Conservation (phyloP, 1,284 basidiomycete genomes). For the Trametes polyzona region DNA sequence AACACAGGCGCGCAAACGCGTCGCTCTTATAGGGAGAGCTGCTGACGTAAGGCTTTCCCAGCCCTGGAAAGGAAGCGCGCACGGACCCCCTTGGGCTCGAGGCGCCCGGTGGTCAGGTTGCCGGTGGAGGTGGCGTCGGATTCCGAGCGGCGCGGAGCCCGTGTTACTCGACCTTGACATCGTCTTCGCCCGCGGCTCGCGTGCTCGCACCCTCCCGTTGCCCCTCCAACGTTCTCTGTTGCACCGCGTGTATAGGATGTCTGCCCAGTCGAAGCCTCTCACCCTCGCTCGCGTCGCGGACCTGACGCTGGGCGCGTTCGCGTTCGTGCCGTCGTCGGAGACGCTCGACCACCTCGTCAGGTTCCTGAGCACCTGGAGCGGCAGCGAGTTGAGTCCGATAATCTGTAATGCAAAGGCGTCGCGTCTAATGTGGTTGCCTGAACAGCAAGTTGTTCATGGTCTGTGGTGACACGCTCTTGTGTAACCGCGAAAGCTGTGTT, state of each 20-base stretch:
- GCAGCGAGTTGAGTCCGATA: constrained; percentile 69
- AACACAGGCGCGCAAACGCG: constrained; percentile 19
- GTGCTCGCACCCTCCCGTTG: background rate
- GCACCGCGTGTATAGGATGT: constrained; percentile 33
- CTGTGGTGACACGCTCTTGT: constrained; percentile 15
- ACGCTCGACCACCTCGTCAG: constrained; percentile 71
- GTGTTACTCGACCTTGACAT: background rate
- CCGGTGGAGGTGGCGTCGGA: constrained; percentile 12
- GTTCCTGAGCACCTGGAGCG: constrained; percentile 79
- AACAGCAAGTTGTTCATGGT: constrained; percentile 79
- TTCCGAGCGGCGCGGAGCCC: constrained; percentile 2
- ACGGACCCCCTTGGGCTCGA: constrained; percentile 19
- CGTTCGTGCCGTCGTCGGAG: constrained; percentile 57
- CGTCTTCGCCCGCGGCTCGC: background rate
- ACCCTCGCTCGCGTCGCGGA: constrained; percentile 57
- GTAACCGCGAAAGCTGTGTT: background rate
- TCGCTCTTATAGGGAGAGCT: constrained; percentile 11
- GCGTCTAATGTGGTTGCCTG: background rate
- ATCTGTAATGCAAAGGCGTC: background rate
- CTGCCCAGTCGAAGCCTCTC: constrained; percentile 38
- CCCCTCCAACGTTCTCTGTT: background rate
- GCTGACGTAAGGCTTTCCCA: constrained; percentile 33
- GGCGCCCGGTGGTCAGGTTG: constrained; percentile 10
- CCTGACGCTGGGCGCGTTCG: constrained; percentile 63
- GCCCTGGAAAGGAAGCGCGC: background rate